These are phyloP conservation scores for Talaromyces rugulosus DNA, from an alignment of 2,329 filamentous ascomycete genomes.

Conservation along the genomic window DNA sequence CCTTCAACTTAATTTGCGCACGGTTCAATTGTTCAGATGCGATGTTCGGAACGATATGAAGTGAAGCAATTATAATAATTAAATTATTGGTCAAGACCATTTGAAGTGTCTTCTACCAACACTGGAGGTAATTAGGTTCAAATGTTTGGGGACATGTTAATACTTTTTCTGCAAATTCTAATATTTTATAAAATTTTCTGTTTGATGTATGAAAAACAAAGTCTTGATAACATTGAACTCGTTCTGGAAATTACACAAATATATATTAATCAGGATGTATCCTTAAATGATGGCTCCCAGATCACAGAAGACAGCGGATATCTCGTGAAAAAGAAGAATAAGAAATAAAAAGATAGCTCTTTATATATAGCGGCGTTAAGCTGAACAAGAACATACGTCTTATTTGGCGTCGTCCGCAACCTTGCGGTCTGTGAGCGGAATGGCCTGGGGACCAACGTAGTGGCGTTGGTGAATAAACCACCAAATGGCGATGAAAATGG, in stretches of 20 bases:
- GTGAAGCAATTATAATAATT: no score
- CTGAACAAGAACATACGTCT: not conserved
- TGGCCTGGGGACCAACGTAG: constrained; percentile 34
- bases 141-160: no score
- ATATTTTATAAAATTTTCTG: not conserved
- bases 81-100: no score
- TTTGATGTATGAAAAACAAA: not conserved
- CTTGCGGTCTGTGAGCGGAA: constrained; percentile 31
- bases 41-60: no score
- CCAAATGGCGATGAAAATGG: constrained; percentile 47
- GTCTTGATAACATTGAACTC: not conserved
- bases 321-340: not conserved
- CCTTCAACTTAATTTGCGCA: not conserved
- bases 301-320: not conserved
- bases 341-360: not conserved
- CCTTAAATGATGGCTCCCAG: not conserved
- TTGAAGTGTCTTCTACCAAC: no score
- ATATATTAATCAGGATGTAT: not conserved
- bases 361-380: not conserved
- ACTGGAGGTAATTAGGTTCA: no score
- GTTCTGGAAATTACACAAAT: not conserved
- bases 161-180: no score
- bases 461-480: constrained; percentile 33
- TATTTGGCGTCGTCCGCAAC: constrained; percentile 28
- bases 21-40: not conserved